phyloP scores from a whole-genome alignment of 345 rosid genomes.

The Durio zibethinus region DNA sequence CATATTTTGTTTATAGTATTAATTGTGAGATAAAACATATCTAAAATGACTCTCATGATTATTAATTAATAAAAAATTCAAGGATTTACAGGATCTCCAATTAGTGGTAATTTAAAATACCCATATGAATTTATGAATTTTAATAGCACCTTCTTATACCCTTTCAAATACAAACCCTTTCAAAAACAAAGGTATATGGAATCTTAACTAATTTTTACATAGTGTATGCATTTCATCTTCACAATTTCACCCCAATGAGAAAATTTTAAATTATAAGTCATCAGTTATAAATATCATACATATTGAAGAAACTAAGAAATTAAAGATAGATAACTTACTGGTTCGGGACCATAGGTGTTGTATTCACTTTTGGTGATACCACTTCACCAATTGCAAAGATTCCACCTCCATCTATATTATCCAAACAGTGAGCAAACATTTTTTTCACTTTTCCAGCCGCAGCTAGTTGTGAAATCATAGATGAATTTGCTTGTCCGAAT shows the following conservation, averaged over 20 bases:
- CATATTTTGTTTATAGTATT: neutral
- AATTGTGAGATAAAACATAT: neutral
- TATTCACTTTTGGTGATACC: conserved; percentile 58
- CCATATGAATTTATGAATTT: neutral
- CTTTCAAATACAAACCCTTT: neutral
- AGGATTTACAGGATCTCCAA: neutral
- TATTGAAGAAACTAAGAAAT: conserved; percentile 5
- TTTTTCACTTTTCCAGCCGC: conserved; percentile 55
- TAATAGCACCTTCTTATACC: neutral
- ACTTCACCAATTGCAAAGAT: conserved; percentile 75
- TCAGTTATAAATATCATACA: neutral
- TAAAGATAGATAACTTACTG: conserved; percentile 52
- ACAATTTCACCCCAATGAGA: neutral
- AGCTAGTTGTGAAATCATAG: conserved; percentile 83
- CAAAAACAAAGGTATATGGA: neutral
- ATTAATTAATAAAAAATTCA: neutral
- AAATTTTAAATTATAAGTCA: neutral
- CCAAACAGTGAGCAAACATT: conserved; percentile 81
- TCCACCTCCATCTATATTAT: conserved; percentile 73
- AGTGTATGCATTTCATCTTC: neutral
- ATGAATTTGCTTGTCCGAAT: conserved; percentile 81
- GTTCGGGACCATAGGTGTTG: conserved; percentile 77
- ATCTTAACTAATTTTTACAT: too few species aligned
- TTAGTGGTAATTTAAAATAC: neutral
- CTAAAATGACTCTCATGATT: neutral